Evolutionary conservation across 208 protist genomes (phyloP), one percentile per base, ranked within the genome.

Genomic region (Acanthamoeba culbertsoni): DNA sequence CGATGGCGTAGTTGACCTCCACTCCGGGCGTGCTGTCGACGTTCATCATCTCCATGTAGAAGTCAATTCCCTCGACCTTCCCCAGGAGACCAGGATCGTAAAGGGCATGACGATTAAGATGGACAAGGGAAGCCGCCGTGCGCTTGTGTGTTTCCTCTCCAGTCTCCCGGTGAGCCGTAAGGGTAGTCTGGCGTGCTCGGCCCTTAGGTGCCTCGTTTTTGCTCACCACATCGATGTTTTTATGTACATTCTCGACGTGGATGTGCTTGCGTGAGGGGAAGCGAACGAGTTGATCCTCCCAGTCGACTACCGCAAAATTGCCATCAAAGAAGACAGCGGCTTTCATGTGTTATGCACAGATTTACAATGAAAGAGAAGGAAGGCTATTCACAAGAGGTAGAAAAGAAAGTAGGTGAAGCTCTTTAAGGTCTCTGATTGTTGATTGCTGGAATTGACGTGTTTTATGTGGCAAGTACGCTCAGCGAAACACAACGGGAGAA

Each of bases 1-100:
- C 73, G 73, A 84, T 35, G 73, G 42, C 73, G 43, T 84, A 84
- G 73, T 84, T 37, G 73, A 84, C 73, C 73, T 84, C 73, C 28
- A 55, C 45, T 37, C 73, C 73, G 42, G 37, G 42, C 0, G 73
- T 55, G 73, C 42, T 43, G 37, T 48, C 37, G 10, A 55, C 73
- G 26, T 84, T 16, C 73, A 84, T 84, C 43, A 84, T 37, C 18
- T 84, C 73, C 18, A 84, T 37, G 42, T 84, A 84, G 73, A 84
- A 84, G 42, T 84, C 73, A 43, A 84, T 84, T 37, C 73, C 35
- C 26, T 84, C 73, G 2, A 84, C 73, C 73, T 84, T 53, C 14
- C 73, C 73, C 43, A 42, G 45, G 4, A 55, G 26, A 43, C 73
- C 35, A 6, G 73, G 73, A 42, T 84, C 73, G 73, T 55, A 84